Evolutionary conservation across 1,139 yeast species (phyloP).

Genomic region (Kodamaea suecica): DNA sequence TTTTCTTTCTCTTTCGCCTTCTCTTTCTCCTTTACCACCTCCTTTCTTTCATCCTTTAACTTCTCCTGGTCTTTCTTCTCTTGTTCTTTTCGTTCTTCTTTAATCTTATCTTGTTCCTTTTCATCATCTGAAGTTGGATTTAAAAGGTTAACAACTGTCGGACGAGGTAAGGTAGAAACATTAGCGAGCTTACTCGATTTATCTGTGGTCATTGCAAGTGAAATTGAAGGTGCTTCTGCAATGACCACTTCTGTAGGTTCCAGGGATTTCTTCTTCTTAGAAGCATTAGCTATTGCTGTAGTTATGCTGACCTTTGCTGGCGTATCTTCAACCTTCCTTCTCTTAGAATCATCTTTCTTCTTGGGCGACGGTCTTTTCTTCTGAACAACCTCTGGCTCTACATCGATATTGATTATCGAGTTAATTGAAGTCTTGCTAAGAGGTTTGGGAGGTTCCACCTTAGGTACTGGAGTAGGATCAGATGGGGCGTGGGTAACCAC

Average conservation of each 20-base stretch:
- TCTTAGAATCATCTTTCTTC: constrained; percentile 12
- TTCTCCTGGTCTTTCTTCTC: constrained; percentile 10
- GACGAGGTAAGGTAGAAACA: constrained; percentile 14
- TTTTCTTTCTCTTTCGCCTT: constrained; percentile 23
- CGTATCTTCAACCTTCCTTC: constrained; percentile 13
- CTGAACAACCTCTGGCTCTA: constrained; percentile 14
- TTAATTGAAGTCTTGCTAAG: constrained; percentile 35
- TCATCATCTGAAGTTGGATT: constrained; percentile 14
- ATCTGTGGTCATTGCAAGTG: constrained; percentile 19
- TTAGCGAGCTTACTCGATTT: constrained; percentile 9
- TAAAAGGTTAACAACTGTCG: constrained; percentile 19
- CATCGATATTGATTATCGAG: constrained; percentile 36
- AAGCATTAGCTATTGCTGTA: neutral
- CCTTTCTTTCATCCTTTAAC: constrained; percentile 15
- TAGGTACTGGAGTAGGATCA: neutral
- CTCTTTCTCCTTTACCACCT: constrained; percentile 16
- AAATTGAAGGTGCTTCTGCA: constrained; percentile 15
- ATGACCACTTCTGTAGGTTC: constrained; percentile 10
- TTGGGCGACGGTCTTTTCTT: constrained; percentile 16
- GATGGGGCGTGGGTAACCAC: neutral
- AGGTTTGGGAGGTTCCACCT: neutral
- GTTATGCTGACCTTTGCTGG: constrained; percentile 10
- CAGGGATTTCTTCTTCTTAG: constrained; percentile 6
- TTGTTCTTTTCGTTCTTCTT: constrained; percentile 8
- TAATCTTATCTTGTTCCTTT: constrained; percentile 4